Percentiles rank a stretch among this genome's conserved stretches.
Conservation (phyloP, 768 basidiomycete species). For the Lentinula sp. region DNA sequence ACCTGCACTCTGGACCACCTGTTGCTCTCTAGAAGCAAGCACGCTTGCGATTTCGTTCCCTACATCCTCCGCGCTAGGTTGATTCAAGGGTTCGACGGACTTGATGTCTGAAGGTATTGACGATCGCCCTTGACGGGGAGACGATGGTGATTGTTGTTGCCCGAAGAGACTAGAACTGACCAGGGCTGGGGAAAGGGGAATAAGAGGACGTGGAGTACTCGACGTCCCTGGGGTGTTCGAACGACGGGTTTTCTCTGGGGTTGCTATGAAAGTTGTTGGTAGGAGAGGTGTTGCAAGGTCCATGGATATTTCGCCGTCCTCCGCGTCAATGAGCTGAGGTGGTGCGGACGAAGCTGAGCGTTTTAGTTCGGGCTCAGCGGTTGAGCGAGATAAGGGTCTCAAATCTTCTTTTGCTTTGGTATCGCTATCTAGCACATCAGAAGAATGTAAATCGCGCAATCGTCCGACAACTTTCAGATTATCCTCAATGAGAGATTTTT, state of each 20-base stretch:
- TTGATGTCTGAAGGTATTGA: no score
- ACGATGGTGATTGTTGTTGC: neutral
- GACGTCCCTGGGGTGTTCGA: neutral
- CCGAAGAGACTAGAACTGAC: neutral
- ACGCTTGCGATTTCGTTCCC: neutral
- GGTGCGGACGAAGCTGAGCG: neutral
- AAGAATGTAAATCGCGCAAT: neutral
- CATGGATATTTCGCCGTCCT: constrained; percentile 40
- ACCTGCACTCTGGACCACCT: neutral
- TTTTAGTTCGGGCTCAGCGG: constrained; percentile 3
- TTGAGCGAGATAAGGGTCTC: neutral
- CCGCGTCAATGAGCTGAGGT: constrained; percentile 22
- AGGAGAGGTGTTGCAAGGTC: constrained; percentile 46
- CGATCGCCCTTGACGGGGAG: neutral
- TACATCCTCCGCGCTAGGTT: neutral
- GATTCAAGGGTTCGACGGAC: neutral
- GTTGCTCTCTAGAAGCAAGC: neutral
- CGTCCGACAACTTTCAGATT: constrained; percentile 15
- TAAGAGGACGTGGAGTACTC: neutral
- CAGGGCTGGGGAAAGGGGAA: neutral
- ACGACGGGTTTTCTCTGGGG: neutral
- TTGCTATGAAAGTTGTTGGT: constrained; percentile 17
- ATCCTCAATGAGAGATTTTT: constrained; percentile 25
- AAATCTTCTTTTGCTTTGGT: neutral
- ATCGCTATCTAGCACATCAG: neutral